Base-by-base conservation (phyloP, 2,329 filamentous ascomycete species). In the Fusarium buharicum region DNA sequence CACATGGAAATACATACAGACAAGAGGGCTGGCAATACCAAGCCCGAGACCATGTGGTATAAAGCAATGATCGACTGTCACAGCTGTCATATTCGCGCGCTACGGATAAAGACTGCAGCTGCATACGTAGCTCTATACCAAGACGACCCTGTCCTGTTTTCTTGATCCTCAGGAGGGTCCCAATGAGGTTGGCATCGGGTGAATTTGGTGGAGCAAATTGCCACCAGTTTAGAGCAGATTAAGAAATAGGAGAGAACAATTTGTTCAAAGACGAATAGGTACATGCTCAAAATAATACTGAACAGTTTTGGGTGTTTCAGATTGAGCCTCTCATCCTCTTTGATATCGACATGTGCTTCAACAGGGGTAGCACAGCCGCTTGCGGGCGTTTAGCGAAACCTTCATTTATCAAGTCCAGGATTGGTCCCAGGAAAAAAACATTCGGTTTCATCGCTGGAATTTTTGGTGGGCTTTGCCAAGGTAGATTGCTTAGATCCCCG, bases 381-480 rank as follows among this genome's bases (percentile, higher is more conserved):
- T 68, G 66, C 61, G 66, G 66, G 66, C 66, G 66, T 62, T 62
- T 39, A 24, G 55, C 49, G 50, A 64, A 65, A 64, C 48, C 36
- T 50, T 53, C 55, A 53, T 52, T 67, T 47, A 30, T 40, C 18
- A 38, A 43, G 37, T 24, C 37, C 34, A 16, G 49, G 55, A 69
- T 70, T 69, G 67, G 62, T 50, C 31, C 55, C 28, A 39, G 12
- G 28, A 22, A 27, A 14, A 11, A 22, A 37, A 33, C 41, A 33
- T 33, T 14, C 30, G 30, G 30, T 37, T 24, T 24, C 22, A 24
- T 24, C 22, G 22, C 22, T 24, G 8, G 22, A 8, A 24, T 24
- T 24, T 22, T 24, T 24, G 22, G 22, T 24, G 22, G 41, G 17
- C 10, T 46, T 17, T 14, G 41, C 22, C 46, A 31, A 41, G 55